These are phyloP conservation scores for Clavariopsis aquatica DNA, from an alignment of 495 filamentous ascomycete genomes.

Conservation along the genomic window DNA sequence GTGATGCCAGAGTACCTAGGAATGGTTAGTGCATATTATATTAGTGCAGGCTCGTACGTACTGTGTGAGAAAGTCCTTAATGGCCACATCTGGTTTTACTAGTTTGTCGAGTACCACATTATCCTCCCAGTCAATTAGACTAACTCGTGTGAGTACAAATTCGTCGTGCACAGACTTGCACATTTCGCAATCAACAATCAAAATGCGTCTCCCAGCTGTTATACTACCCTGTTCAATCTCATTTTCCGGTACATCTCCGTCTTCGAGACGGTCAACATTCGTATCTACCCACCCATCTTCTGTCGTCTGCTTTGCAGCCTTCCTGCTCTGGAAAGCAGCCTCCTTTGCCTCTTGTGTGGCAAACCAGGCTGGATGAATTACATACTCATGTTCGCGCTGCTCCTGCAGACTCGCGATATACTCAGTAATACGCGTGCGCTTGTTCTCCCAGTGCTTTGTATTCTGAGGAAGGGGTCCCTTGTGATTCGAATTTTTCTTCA, in stretches of 20 bases:
- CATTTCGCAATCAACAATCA: conserved; percentile 96
- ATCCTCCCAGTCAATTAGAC: conserved; percentile 82
- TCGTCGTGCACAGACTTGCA: conserved; percentile 74
- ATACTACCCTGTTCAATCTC: conserved; percentile 79
- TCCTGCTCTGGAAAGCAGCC: conserved; percentile 52
- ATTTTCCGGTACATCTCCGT: conserved; percentile 63
- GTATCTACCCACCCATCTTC: conserved; percentile 85
- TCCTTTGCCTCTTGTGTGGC: conserved; percentile 48
- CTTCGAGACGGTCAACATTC: conserved; percentile 62
- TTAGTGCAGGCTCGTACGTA: conserved; percentile 42
- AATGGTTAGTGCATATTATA: conserved; percentile 43
- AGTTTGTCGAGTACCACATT: conserved; percentile 80
- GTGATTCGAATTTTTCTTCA: conserved; percentile 49
- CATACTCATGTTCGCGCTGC: conserved; percentile 77
- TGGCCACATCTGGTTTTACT: conserved; percentile 82
- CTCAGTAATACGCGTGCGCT: conserved; percentile 74
- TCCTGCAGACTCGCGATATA: conserved; percentile 71
- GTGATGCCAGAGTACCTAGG: conserved; percentile 76
- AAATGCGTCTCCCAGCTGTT: conserved; percentile 76
- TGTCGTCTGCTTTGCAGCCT: conserved; percentile 46
- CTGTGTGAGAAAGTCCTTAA: conserved; percentile 86
- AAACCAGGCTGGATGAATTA: conserved; percentile 72
- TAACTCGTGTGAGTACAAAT: conserved; percentile 83
- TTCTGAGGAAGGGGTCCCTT: conserved; percentile 60
- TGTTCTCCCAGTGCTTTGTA: conserved; percentile 61